These are phyloP conservation scores for Fusarium longipes DNA, from an alignment of 2,329 filamentous ascomycete species.

Conservation along the genomic window DNA sequence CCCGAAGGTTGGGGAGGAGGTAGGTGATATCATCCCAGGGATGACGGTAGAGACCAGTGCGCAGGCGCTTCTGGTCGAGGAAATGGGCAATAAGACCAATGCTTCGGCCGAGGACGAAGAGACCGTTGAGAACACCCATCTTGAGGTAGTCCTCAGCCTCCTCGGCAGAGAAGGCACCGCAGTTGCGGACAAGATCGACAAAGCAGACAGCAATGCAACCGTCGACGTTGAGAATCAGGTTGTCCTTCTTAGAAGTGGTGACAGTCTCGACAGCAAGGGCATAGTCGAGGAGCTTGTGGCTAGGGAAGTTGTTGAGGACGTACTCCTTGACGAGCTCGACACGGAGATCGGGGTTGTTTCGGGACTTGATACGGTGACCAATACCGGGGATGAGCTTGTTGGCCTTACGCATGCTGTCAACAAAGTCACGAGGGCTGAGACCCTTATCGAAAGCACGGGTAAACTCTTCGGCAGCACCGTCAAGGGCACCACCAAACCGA, in stretches of 20 bases:
- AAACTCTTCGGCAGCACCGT: slow-evolving; percentile 98
- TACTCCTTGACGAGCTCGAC: slow-evolving; percentile 99
- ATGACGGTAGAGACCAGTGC: slow-evolving; percentile 98
- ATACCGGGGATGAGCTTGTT: slow-evolving; percentile 99
- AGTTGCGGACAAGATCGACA: slow-evolving; percentile 96
- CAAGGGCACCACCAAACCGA: slow-evolving; percentile 97
- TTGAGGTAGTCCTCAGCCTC: slow-evolving; percentile 98
- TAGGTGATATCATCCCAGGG: slow-evolving; percentile 99
- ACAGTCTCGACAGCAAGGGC: slow-evolving; percentile 97
- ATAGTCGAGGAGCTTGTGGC: slow-evolving; percentile 98
- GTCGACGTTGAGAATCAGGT: slow-evolving; percentile 99
- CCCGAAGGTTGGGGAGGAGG: slow-evolving; percentile 82
- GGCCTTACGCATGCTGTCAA: slow-evolving; percentile 98
- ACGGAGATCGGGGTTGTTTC: slow-evolving; percentile 99
- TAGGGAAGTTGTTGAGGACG: slow-evolving; percentile 96
- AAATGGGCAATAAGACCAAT: slow-evolving; percentile 99
- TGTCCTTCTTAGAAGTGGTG: slow-evolving; percentile 99
- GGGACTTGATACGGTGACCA: slow-evolving; percentile 98
- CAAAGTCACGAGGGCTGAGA: slow-evolving; percentile 97
- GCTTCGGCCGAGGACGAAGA: slow-evolving; percentile 95
- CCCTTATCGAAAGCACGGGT: slow-evolving; percentile 98
- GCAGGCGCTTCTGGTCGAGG: slow-evolving; percentile 99
- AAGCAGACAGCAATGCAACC: slow-evolving; percentile 99
- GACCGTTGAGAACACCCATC: slow-evolving; percentile 99
- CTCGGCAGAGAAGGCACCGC: slow-evolving; percentile 93